Evolutionary conservation across 1,139 yeast genomes (phyloP).

Genomic region (Candida frijolesensis): DNA sequence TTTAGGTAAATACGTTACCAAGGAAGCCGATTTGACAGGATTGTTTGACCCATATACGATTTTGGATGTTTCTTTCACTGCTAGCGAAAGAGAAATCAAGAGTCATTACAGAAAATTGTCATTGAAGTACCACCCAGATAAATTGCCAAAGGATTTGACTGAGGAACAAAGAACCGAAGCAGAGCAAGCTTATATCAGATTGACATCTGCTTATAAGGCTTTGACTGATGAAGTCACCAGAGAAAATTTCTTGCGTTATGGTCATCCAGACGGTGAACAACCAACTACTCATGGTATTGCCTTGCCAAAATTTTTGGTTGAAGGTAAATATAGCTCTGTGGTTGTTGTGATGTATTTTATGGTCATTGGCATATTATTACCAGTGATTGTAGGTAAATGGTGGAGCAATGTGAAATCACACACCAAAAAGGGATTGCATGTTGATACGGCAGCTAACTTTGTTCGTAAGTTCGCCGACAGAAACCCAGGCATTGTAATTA

Average conservation of each 20-base stretch:
- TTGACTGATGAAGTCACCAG: conserved; percentile 86
- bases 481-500: conserved; percentile 74
- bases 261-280: conserved; percentile 98
- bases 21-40: conserved; percentile 45
- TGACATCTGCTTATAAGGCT: conserved; percentile 92
- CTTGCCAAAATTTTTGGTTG: conserved; percentile 87
- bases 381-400: conserved; percentile 81
- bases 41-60: conserved; percentile 90
- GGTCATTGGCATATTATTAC: conserved; percentile 76
- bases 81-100: conserved; percentile 77
- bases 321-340: conserved; percentile 73
- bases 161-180: conserved; percentile 57
- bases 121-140: conserved; percentile 91
- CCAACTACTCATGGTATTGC: conserved; percentile 96
- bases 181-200: conserved; percentile 78
- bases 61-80: conserved; percentile 69
- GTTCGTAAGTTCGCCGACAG: conserved; percentile 66
- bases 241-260: conserved; percentile 82
- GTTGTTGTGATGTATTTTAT: conserved; percentile 66
- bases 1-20: conserved; percentile 51
- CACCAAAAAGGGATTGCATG: conserved; percentile 83
- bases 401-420: conserved; percentile 83
- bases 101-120: conserved; percentile 85
- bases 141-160: conserved; percentile 69
- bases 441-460: conserved; percentile 76